Evolutionary conservation across 805 yeast genomes (phyloP).

Genomic region (Candida verbasci): DNA sequence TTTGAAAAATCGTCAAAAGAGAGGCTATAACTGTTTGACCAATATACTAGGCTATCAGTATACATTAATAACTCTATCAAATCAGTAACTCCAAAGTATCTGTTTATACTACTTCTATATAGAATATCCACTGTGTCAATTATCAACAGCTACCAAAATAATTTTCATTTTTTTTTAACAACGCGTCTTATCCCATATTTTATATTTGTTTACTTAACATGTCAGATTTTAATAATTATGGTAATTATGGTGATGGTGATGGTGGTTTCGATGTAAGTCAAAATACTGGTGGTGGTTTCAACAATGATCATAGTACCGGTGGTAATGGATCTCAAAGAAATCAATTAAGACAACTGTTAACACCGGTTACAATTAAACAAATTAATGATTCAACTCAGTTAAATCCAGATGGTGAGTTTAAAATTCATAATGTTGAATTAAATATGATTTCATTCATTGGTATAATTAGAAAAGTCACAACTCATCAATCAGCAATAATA

Average conservation of each 20-base stretch:
- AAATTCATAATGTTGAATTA: slow-evolving; percentile 54
- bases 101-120: no score
- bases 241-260: slow-evolving; percentile 20
- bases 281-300: slow-evolving; percentile 24
- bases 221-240: slow-evolving; percentile 14
- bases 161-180: no score
- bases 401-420: slow-evolving; percentile 66
- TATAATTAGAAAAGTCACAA: slow-evolving; percentile 60
- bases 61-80: no score
- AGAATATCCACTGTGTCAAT: no score
- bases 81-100: no score
- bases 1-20: no score
- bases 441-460: slow-evolving; percentile 65
- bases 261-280: slow-evolving; percentile 19
- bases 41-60: no score
- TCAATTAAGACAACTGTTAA: slow-evolving; percentile 23
- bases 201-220: slow-evolving; percentile 2
- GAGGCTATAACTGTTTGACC: no score
- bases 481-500: slow-evolving; percentile 51
- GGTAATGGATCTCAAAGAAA: slow-evolving; percentile 18
- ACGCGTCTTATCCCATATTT: not conserved
- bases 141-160: no score
- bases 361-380: slow-evolving; percentile 74
- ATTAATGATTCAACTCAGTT: slow-evolving; percentile 57
- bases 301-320: slow-evolving; percentile 12